A percentile compares a stretch with the other conserved stretches of the same genome.
Conservation (phyloP, 2,329 filamentous ascomycete species). For the Epichloe sp. region DNA sequence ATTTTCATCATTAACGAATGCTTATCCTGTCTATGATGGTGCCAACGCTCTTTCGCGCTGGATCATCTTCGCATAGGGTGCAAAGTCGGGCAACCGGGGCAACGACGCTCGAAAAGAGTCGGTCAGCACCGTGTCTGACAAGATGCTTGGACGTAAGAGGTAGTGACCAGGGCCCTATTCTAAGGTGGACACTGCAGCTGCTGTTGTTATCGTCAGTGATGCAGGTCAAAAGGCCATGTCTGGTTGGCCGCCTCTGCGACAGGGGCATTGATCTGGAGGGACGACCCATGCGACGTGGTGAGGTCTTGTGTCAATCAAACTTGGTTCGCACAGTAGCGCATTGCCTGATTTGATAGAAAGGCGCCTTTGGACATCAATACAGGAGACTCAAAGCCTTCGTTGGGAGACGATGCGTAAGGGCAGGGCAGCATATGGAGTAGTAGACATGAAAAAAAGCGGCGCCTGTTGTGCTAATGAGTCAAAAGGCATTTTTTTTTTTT, state of each 20-base stretch:
- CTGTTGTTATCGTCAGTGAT: background rate
- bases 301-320: slow-evolving; percentile 9
- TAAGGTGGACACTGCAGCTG: background rate
- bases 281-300: slow-evolving; percentile 5
- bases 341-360: slow-evolving; percentile 9
- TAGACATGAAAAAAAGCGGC: background rate
- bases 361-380: slow-evolving; percentile 15
- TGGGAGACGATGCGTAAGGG: slow-evolving; percentile 10
- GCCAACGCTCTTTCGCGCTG: background rate
- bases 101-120: slow-evolving; percentile 4
- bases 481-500: background rate
- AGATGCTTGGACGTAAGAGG: background rate
- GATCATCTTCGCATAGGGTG: background rate
- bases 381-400: slow-evolving; percentile 8
- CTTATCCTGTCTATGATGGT: background rate
- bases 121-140: slow-evolving; percentile 4
- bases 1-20: background rate
- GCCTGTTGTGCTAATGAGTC: slow-evolving; percentile 5
- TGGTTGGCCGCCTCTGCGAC: slow-evolving; percentile 1
- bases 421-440: background rate
- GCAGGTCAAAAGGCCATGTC: background rate
- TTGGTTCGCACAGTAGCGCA: background rate
- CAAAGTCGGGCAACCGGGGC: background rate
- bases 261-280: background rate
- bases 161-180: background rate